Evolutionary conservation across 176 grass and related monocot species (phyloP), one percentile per base, ranked within the genome.

Genomic region (Aegilops umbellulata): DNA sequence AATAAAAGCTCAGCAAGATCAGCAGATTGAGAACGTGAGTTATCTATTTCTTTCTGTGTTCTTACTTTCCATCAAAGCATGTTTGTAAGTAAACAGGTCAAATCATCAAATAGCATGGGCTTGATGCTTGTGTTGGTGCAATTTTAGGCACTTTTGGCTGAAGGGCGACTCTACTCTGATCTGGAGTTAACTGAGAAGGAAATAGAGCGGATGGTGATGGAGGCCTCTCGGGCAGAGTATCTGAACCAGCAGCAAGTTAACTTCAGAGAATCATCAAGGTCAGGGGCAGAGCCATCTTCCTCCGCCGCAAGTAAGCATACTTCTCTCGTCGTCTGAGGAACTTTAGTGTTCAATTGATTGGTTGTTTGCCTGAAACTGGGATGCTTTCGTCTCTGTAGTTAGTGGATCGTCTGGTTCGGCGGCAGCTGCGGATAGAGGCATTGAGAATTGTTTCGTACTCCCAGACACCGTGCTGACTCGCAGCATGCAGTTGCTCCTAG

Each of bases 181-280:
- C 51, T 99, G 85, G 97, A 99, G 85, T 73, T 99, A 77, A 99
- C 97, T 39, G 94, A 99, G 89, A 99, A 91, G 89, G 97, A 99
- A 94, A 97, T 99, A 88, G 97, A 99, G 49, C 79, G 92, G 84
- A 99, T 96, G 97, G 97, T 99, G 30, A 97, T 99, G 92, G 97
- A 96, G 80, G 89, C 97, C 35, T 99, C 97, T 11, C 88, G 97
- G 46, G 90, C 94, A 46, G 97, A 99, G 79, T 99, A 97, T 84
- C 65, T 95, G 5, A 87, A 89, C 14, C 77, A 89, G 80, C 94
- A 93, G 24, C 89, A 90, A 6, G 82, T 89, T 79, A 85, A 86
- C 30, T 94, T 90, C 8, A 86, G 84, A 76, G 92, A 91, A 22
- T 96, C 87, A 66, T 97, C 97, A 24, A 94, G 88, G 72, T 98